A percentile compares a stretch with the other conserved stretches of the same genome.
These are phyloP conservation scores for Austroboletus niveus DNA, from an alignment of 1,284 basidiomycete genomes.

Conservation along the genomic window DNA sequence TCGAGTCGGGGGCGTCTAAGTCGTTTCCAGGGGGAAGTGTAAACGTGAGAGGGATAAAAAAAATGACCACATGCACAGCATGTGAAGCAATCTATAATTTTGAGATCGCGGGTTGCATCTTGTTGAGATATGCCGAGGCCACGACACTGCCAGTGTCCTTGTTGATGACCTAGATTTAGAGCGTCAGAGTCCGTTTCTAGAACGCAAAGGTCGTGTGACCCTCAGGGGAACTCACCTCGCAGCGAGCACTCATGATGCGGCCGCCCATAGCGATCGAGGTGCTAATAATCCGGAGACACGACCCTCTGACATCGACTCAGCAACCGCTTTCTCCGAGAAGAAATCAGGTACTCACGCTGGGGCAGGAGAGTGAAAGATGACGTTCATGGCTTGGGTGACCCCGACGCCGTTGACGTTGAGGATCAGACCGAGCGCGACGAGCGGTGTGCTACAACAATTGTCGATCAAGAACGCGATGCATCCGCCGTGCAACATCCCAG, in stretches of 20 bases:
- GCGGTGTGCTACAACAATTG: slow-evolving; percentile 65
- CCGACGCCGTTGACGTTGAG: slow-evolving; percentile 66
- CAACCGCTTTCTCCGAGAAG: neutral
- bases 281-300: slow-evolving; percentile 54
- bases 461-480: slow-evolving; percentile 70
- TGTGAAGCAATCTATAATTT: slow-evolving; percentile 28
- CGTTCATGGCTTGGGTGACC: slow-evolving; percentile 66
- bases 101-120: slow-evolving; percentile 59
- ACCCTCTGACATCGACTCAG: slow-evolving; percentile 41
- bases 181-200: slow-evolving; percentile 1
- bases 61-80: slow-evolving; percentile 10
- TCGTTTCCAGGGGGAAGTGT: slow-evolving; percentile 6
- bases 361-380: slow-evolving; percentile 66
- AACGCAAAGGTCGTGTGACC: slow-evolving; percentile 23
- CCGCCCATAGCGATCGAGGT: slow-evolving; percentile 64
- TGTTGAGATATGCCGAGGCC: slow-evolving; percentile 63
- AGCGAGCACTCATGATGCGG: slow-evolving; percentile 64
- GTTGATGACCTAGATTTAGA: slow-evolving; percentile 48
- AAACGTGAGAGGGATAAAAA: slow-evolving; percentile 1
- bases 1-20: slow-evolving; percentile 4
- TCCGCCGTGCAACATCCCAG: slow-evolving; percentile 69
- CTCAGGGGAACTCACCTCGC: slow-evolving; percentile 45
- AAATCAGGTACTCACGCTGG: slow-evolving; percentile 43
- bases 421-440: slow-evolving; percentile 60
- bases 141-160: slow-evolving; percentile 53